phyloP scores from a whole-genome alignment of 345 rosid species.

The Odontarrhena argentea region DNA sequence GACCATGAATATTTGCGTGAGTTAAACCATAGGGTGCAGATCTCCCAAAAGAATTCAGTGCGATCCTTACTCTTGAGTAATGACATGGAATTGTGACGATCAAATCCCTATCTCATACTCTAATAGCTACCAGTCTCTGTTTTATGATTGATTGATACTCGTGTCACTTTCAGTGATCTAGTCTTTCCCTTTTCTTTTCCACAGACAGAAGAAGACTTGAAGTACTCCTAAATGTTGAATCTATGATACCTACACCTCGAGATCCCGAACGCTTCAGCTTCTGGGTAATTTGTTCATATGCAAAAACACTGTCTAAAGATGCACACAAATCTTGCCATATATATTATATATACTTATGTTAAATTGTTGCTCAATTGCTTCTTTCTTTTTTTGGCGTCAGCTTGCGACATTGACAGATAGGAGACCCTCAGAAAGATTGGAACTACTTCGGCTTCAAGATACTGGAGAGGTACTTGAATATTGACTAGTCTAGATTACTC shows the following conservation, averaged over 20 bases:
- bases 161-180: conserved; percentile 11
- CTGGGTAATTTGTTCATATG: conserved; percentile 61
- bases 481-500: conserved; percentile 4
- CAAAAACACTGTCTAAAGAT: conserved; percentile 29
- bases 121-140: neutral
- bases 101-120: conserved; percentile 8
- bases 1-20: neutral
- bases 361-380: conserved; percentile 11
- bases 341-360: neutral
- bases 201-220: conserved; percentile 75
- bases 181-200: conserved; percentile 13
- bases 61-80: no score
- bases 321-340: conserved; percentile 11
- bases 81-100: neutral
- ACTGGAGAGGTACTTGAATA: conserved; percentile 70
- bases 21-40: no score
- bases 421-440: conserved; percentile 83
- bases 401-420: conserved; percentile 74
- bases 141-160: conserved; percentile 5
- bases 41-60: no score
- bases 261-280: conserved; percentile 94
- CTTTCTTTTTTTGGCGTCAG: conserved; percentile 47
- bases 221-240: conserved; percentile 60
- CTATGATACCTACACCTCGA: conserved; percentile 73
- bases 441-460: conserved; percentile 77